Evolutionary conservation across 257 asterid genomes (phyloP), one percentile per base, ranked within the genome.

Genomic region (Dorcoceras hygrometricum): DNA sequence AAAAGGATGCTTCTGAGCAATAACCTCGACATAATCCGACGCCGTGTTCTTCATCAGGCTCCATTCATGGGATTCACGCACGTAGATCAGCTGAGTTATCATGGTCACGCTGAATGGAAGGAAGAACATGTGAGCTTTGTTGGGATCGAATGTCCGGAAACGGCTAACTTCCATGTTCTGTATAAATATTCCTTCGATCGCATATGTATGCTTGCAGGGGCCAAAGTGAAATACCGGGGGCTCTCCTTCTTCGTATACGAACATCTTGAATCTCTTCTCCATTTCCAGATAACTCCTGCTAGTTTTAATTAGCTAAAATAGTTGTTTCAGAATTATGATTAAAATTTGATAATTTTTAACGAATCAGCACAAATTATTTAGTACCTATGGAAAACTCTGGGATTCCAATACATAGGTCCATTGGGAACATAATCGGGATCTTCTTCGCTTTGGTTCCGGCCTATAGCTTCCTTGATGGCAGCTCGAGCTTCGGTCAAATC

Each of bases 201-300:
- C 89, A 20, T 82, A 84, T 0, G 90, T 86, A 1, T 79, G 81
- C 67, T 82, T 83, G 75, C 91, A 84, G 5, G 96, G 91, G 31
- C 95, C 91, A 26, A 64, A 81, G 48, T 89, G 96, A 61, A 84
- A 89, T 0, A 89, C 75, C 6, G 96, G 96, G 6, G 91, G 90
- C 0, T 89, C 96, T 0, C 95, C 96, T 73, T 89, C 96, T 71
- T 79, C 81, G 48, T 89, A 89, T n/a, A 86, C 55, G 74, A 31
- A 89, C 3, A 89, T 72, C 63, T 86, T 89, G 53, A 89, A 26
- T 57, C 75, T 75, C 62, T 78, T 86, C 60, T 84, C 96, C 91
- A 89, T 86, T 68, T 89, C 92, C 67, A 74, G 5, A 23, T 86
- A 89, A 69, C 95, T 89, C 82, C 91, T 89, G 65, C 24, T 8